Base-by-base conservation (phyloP, 2,329 filamentous ascomycete species). In the Talaromyces sp. region DNA sequence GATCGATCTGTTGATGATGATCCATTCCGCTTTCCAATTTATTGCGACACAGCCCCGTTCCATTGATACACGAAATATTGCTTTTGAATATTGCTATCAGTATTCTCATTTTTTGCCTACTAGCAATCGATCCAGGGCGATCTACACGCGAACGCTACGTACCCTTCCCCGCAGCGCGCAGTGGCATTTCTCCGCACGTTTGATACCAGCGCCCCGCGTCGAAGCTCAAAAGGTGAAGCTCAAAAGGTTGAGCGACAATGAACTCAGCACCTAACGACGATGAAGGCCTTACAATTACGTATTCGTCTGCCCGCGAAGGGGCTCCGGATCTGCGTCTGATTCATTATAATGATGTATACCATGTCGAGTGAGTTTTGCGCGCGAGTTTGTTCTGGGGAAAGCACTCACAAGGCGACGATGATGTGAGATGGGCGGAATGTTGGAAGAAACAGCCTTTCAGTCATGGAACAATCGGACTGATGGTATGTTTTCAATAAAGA, bases 331-430 rank as follows among this genome's bases (percentile, higher is more conserved):
- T 96, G 58, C 87, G 92, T n/a, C 77, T 96, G 61, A 74, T 96
- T 35, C 93, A 96, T 78, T 96, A 89, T 82, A 96, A 96, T 76
- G 92, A 97, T 77, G 92, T 96, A 64, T 96, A 96, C 75, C 93
- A 96, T 70, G 85, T 96, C 60, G 92, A 96, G 76, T 80, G 75
- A 64, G 72, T 37, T n/a, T 42, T 23, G 21, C 28, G 21, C 28
- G 14, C 50, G 8, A n/a, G 18, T 37, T n/a, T 21, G 6, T 31
- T 50, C 40, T 31, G 4, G 23, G 48, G 46, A 25, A 48, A 25
- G 37, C 21, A 48, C 28, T 42, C 9, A 33, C 23, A 50, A 37
- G 44, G 33, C 28, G 35, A 37, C 18, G 33, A 23, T 6, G 11
- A 12, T 37, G 8, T 23, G 12, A 5, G 33, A 23, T 7, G 16